Percentiles rank a stretch among this genome's conserved stretches.
phyloP scores from a whole-genome alignment of 805 yeast species.

The Pichia eremophila region DNA sequence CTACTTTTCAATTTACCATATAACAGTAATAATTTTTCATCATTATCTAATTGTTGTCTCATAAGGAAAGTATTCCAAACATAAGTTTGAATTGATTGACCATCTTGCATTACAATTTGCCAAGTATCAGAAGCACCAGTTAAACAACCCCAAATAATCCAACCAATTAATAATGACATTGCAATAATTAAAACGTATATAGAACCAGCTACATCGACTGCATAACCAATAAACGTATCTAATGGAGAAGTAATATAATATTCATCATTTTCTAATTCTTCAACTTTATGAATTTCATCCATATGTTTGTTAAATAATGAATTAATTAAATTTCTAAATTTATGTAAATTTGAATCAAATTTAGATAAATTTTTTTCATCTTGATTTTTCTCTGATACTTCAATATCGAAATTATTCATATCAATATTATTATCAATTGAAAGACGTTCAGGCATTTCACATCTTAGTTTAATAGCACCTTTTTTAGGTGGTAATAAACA shows the following conservation, averaged over 20 bases:
- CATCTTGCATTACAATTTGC: conserved; percentile 36
- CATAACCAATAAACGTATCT: conserved; percentile 5
- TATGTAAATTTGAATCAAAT: not conserved
- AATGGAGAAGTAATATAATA: conserved; percentile 7
- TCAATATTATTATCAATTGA: not conserved
- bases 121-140: conserved; percentile 26
- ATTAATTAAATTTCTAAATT: not conserved
- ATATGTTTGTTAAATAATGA: not conserved
- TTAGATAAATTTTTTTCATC: not conserved
- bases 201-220: conserved; percentile 14
- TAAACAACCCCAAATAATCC: conserved; percentile 20
- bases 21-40: conserved; percentile 19
- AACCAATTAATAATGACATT: conserved; percentile 16
- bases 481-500: conserved; percentile 3
- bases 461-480: conserved; percentile 6
- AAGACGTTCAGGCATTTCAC: conserved; percentile 2
- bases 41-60: conserved; percentile 30
- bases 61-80: conserved; percentile 32
- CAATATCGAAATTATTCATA: not conserved
- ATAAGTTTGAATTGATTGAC: conserved; percentile 31
- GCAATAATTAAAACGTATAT: conserved; percentile 18
- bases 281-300: not conserved
- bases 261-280: conserved; percentile 7
- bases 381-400: not conserved
- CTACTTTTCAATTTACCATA: conserved; percentile 25